Conservation (phyloP, 106 monocot species). For the Vanilla planifolia region DNA sequence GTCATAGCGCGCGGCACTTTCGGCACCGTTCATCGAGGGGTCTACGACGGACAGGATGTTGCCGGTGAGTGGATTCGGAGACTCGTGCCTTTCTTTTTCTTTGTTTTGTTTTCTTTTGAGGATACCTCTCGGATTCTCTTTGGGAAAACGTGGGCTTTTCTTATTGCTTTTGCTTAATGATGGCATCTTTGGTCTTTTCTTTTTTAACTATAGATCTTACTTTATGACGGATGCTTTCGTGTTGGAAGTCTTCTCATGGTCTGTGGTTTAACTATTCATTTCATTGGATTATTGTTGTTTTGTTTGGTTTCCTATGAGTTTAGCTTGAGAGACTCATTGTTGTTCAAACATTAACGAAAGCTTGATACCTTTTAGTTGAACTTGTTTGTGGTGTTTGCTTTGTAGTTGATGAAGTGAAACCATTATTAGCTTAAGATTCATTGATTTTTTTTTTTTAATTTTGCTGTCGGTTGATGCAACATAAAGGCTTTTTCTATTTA, state of each 20-base stretch:
- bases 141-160: background rate
- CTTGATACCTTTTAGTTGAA: background rate
- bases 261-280: background rate
- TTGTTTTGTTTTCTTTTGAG: background rate
- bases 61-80: conserved; percentile 29
- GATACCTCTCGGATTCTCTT: too few relatives aligned
- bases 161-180: background rate
- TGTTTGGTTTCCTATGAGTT: background rate
- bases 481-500: too few relatives aligned
- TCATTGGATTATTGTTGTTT: background rate
- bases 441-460: too few relatives aligned
- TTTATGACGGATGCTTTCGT: background rate
- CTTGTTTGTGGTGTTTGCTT: too few relatives aligned
- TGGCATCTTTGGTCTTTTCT: background rate
- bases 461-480: too few relatives aligned
- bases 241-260: background rate
- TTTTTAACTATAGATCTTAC: background rate
- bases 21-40: conserved; percentile 48
- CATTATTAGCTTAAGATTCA: too few relatives aligned
- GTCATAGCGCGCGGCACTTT: conserved; percentile 56
- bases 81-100: background rate
- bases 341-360: too few relatives aligned
- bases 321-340: too few relatives aligned
- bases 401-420: too few relatives aligned
- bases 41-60: conserved; percentile 43